Evolutionary conservation across 352 stramenopile species (phyloP).

Genomic region (Thraustotheca clavata): DNA sequence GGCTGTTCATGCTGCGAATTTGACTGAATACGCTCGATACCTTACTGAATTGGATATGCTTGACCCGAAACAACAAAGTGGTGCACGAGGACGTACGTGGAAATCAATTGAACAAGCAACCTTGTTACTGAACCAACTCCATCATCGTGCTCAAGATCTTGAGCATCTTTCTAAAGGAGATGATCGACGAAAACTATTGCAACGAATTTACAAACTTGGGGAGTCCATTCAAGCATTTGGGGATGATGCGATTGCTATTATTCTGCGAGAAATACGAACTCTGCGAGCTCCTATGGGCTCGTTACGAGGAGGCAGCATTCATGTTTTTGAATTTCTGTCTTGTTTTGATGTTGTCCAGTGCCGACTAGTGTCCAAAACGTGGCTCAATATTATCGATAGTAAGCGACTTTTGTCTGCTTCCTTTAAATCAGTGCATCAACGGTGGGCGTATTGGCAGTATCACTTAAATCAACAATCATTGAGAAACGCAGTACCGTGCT

Average conservation of each 20-base stretch:
- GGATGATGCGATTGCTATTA: not conserved
- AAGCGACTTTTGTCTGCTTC: slow-evolving; percentile 7
- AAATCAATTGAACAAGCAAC: slow-evolving; percentile 15
- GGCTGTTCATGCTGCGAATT: not conserved
- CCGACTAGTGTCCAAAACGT: not conserved
- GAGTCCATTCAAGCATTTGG: not conserved
- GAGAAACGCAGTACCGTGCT: not conserved
- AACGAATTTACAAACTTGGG: not conserved
- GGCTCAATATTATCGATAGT: not conserved
- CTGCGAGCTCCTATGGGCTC: not conserved
- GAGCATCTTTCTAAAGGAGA: not conserved
- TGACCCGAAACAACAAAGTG: not conserved
- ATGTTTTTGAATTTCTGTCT: slow-evolving; percentile 15
- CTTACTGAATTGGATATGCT: slow-evolving; percentile 2
- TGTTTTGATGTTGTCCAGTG: not conserved
- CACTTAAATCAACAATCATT: not conserved
- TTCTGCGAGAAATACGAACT: slow-evolving; percentile 3
- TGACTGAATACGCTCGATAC: slow-evolving; percentile 14
- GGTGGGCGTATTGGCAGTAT: not conserved
- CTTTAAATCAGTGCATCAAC: not conserved
- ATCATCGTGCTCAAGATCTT: slow-evolving; percentile 14
- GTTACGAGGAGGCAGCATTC: not conserved
- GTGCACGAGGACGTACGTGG: slow-evolving; percentile 2
- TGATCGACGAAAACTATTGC: slow-evolving; percentile 10
- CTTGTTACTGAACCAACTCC: not conserved